A percentile compares a stretch with the other conserved stretches of the same genome.
These are phyloP conservation scores for Trametes meyenii DNA, from an alignment of 768 basidiomycete species.

Conservation along the genomic window DNA sequence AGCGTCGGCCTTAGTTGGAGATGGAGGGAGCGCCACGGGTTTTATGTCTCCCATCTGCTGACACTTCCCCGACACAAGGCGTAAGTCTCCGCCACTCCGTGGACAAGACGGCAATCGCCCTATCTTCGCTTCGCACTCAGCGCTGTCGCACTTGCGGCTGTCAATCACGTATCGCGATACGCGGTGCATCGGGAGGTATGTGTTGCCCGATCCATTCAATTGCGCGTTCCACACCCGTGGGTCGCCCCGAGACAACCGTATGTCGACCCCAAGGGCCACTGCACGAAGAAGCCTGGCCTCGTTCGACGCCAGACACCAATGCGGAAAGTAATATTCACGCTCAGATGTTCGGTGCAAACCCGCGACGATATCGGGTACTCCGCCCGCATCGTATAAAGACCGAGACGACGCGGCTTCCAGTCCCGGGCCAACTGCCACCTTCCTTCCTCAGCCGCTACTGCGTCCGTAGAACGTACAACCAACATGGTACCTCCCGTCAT, in stretches of 20 bases:
- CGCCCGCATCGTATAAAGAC: slow-evolving; percentile 16
- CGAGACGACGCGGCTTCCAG: slow-evolving; percentile 1
- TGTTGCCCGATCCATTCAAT: slow-evolving; percentile 12
- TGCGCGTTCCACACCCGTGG: slow-evolving; percentile 1
- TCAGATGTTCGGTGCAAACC: slow-evolving; percentile 3
- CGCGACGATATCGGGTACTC: slow-evolving; percentile 9
- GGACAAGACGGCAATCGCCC: slow-evolving; percentile 14
- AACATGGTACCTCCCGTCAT: slow-evolving; percentile 1
- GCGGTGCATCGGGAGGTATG: slow-evolving; percentile 16
- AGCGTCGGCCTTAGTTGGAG: not conserved
- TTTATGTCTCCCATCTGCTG: not conserved
- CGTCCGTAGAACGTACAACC: not conserved
- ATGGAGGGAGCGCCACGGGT: not conserved
- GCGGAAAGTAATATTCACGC: not conserved
- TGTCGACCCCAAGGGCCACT: slow-evolving; percentile 4
- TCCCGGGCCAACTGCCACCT: slow-evolving; percentile 1
- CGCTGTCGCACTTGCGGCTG: slow-evolving; percentile 12
- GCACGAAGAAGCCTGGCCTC: slow-evolving; percentile 3
- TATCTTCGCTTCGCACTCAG: slow-evolving; percentile 14
- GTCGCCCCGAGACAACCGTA: slow-evolving; percentile 3
- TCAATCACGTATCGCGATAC: slow-evolving; percentile 22
- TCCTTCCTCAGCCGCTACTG: not conserved
- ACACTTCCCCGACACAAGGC: not conserved
- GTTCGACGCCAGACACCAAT: not conserved
- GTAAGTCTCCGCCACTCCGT: not conserved